Base-by-base conservation (phyloP, 495 filamentous ascomycete species). In the Aspergillus incahuasiensis region DNA sequence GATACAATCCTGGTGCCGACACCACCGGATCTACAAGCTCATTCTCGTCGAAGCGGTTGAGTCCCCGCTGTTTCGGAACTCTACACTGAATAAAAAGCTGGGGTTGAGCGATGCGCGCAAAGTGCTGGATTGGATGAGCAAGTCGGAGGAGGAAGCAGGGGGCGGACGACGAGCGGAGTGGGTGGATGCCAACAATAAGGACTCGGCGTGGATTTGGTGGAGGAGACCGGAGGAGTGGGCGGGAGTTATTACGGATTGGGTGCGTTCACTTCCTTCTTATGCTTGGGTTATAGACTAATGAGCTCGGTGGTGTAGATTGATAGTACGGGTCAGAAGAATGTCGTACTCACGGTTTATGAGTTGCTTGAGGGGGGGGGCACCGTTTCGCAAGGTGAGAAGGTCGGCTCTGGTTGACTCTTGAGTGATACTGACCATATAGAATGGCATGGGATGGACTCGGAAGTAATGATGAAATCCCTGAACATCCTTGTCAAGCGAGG, bases 361-460 rank as follows among this genome's bases (percentile, higher is more conserved):
- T 70, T 92, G 58, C 63, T 79, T 25, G 76, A 89, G 63, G 83
- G 87, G 22, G 88, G 90, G 63, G 79, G 71, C 41, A 85, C 85
- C 1, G 63, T 68, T 38, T 77, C 74, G 11, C 78, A 82, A 73
- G 83, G 83, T 84, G 69, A 53, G 70, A 62, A 30, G 6, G 5
- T 16, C n/a, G 4, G n/a, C 46, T n/a, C 5, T 54, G 11, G n/a
- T 34, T 3, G 20, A 30, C 22, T 6, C 12, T 16, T 16, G 0
- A 12, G 2, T 32, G 45, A 16, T 61, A 48, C 63, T 74, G 38
- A 70, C 40, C 20, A 1, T 53, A 9, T 57, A 90, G 90, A 94
- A 68, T 94, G 95, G 66, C 86, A 91, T 73, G 90, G 89, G 15
- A 89, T 98, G 79, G 91, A 97, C 60, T 66, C 73, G 20, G 90